Percentiles rank a stretch among this genome's conserved stretches.
Conservation (phyloP, 768 basidiomycete genomes). For the Collybiopsis confluens region DNA sequence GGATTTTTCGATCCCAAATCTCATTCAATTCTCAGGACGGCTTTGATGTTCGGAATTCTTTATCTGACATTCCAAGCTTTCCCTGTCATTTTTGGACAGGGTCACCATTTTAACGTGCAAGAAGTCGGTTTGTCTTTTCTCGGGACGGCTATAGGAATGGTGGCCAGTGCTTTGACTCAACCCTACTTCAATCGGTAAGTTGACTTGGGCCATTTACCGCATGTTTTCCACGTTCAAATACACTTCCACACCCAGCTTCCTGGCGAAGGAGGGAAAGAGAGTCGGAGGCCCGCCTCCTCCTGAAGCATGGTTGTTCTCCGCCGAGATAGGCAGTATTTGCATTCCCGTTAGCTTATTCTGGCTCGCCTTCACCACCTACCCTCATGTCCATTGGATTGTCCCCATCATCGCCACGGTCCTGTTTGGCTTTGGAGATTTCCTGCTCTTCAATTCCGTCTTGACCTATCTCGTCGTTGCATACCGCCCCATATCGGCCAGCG, state of each 20-base stretch:
- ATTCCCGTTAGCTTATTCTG: slow-evolving; percentile 59
- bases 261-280: slow-evolving; percentile 30
- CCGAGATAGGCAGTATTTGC: slow-evolving; percentile 61
- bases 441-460: slow-evolving; percentile 67
- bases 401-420: slow-evolving; percentile 62
- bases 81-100: slow-evolving; percentile 49
- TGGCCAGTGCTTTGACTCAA: slow-evolving; percentile 32
- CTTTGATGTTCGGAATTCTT: slow-evolving; percentile 55
- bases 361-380: slow-evolving; percentile 58
- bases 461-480: slow-evolving; percentile 70
- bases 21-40: slow-evolving; percentile 54
- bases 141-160: slow-evolving; percentile 56
- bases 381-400: slow-evolving; percentile 56
- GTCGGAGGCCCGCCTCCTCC: slow-evolving; percentile 50
- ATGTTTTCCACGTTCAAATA: slow-evolving; percentile 27
- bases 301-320: slow-evolving; percentile 62
- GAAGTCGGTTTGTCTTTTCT: slow-evolving; percentile 54
- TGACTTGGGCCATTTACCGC: slow-evolving; percentile 17
- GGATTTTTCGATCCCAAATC: slow-evolving; percentile 36
- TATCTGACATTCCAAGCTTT: slow-evolving; percentile 62
- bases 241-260: slow-evolving; percentile 22
- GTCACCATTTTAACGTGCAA: slow-evolving; percentile 46
- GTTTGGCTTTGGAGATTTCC: slow-evolving; percentile 62
- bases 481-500: slow-evolving; percentile 61
- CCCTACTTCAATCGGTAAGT: slow-evolving; percentile 36